These are phyloP conservation scores for Echinochloa phyllopogon DNA, from an alignment of 176 grass and related monocot species.

Conservation along the genomic window DNA sequence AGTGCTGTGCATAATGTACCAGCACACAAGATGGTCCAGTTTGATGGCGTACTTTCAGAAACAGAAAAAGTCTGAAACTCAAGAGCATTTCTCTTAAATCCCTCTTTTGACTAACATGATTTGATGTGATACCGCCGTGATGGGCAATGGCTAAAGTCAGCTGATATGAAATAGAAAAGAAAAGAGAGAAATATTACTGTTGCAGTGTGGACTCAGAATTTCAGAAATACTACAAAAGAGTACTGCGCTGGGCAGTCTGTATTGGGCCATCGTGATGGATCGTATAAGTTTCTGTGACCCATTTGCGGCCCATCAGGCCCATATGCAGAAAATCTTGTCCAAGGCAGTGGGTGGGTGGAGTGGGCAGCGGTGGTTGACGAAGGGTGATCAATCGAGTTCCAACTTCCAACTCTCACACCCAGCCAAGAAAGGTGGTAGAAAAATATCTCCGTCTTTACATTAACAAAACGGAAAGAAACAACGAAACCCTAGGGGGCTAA, in stretches of 20 bases:
- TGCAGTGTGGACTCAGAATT: not conserved
- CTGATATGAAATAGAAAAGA: not conserved
- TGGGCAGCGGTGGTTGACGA: constrained; percentile 31
- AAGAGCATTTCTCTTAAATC: not conserved
- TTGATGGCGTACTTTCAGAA: not conserved
- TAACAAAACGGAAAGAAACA: constrained; percentile 31
- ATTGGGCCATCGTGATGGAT: not conserved
- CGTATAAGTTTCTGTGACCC: not conserved
- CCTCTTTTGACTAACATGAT: not conserved
- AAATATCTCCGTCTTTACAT: constrained; percentile 12
- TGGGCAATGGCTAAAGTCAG: not conserved
- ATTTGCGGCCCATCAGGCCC: constrained; percentile 7
- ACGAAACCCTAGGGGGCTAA: not conserved
- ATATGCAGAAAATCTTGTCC: not conserved
- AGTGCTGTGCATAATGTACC: constrained; percentile 3
- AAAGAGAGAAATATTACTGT: not conserved
- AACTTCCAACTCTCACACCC: not conserved
- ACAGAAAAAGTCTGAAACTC: not conserved
- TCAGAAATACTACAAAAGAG: not conserved
- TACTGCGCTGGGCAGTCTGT: not conserved
- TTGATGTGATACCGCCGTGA: not conserved
- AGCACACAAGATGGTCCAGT: not conserved
- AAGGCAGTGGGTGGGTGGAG: not conserved
- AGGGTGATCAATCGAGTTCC: constrained; percentile 37
- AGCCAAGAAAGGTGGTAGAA: not conserved